Percentiles rank a stretch among this genome's conserved stretches.
Conservation (phyloP, 1,139 yeast genomes). For the Scheffersomyces insectosa region DNA sequence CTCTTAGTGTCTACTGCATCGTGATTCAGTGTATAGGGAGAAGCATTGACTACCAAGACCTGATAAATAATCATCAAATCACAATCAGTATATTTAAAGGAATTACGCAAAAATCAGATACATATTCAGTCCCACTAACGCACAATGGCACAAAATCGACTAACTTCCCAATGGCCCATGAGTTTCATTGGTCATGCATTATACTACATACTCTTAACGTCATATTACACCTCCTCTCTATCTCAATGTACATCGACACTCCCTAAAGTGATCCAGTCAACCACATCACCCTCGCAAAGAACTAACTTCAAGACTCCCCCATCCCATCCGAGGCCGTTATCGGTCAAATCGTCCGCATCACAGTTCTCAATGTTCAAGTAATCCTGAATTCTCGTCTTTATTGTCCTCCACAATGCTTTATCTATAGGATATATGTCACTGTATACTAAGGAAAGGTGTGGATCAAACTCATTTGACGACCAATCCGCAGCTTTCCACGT, state of each 20-base stretch:
- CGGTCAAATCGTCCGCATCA: slow-evolving; percentile 36
- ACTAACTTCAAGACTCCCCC: slow-evolving; percentile 73
- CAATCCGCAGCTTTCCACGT: slow-evolving; percentile 50
- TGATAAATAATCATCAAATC: too few relatives aligned
- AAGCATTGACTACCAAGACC: too few relatives aligned
- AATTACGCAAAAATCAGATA: too few relatives aligned
- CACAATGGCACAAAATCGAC: too few relatives aligned
- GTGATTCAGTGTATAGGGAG: too few relatives aligned
- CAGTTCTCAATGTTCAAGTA: slow-evolving; percentile 56
- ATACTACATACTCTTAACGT: too few relatives aligned
- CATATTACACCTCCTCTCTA: too few relatives aligned
- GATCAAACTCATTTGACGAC: slow-evolving; percentile 61
- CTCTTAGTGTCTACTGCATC: too few relatives aligned
- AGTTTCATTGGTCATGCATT: too few relatives aligned
- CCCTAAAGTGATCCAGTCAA: slow-evolving; percentile 71
- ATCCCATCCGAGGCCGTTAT: slow-evolving; percentile 53
- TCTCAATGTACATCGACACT: slow-evolving; percentile 43
- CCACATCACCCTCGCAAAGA: slow-evolving; percentile 72
- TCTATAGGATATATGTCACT: slow-evolving; percentile 68
- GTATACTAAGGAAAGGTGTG: slow-evolving; percentile 75
- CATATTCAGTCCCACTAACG: too few relatives aligned
- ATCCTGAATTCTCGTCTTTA: slow-evolving; percentile 70
- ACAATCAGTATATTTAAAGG: too few relatives aligned
- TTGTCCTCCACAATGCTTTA: slow-evolving; percentile 66
- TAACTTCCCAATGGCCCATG: too few relatives aligned